A percentile compares a stretch with the other conserved stretches of the same genome.
Conservation (phyloP, 768 basidiomycete species). For the Pleurotus platypus region DNA sequence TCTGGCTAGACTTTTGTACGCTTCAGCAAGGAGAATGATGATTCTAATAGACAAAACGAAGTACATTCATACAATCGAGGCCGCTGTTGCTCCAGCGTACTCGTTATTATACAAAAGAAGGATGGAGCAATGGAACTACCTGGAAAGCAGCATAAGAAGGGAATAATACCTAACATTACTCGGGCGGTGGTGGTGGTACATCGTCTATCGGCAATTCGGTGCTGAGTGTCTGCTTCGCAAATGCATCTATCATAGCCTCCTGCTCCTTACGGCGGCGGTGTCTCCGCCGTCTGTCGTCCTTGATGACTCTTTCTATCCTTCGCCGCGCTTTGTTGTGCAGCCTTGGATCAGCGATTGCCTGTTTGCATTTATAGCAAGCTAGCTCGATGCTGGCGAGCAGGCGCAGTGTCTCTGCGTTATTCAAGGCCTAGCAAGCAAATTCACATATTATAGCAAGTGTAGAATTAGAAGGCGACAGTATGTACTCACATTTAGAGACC, state of each 20-base stretch:
- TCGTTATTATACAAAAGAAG: conserved; percentile 6
- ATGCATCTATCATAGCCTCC: conserved; percentile 78
- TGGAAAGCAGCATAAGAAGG: conserved; percentile 1
- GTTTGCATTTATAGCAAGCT: conserved; percentile 75
- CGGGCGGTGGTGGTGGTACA: conserved; percentile 21
- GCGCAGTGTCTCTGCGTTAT: conserved; percentile 79
- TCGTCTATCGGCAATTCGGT: conserved; percentile 18
- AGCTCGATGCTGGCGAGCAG: conserved; percentile 82
- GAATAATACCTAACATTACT: conserved; percentile 10
- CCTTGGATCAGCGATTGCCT: conserved; percentile 65
- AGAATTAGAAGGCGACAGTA: neutral
- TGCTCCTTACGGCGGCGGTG: conserved; percentile 83
- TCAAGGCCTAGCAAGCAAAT: conserved; percentile 54
- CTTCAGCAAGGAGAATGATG: neutral
- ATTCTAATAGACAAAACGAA: neutral
- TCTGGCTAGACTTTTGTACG: too few relatives aligned
- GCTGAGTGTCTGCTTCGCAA: conserved; percentile 52
- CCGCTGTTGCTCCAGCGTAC: conserved; percentile 1
- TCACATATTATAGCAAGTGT: neutral
- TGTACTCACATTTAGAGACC: conserved; percentile 78
- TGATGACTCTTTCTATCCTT: conserved; percentile 77
- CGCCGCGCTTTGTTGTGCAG: conserved; percentile 61
- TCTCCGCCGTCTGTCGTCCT: conserved; percentile 77
- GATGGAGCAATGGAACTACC: conserved; percentile 2
- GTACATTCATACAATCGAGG: neutral